Base-by-base conservation (phyloP, 768 basidiomycete species). In the Sporobolomyces pararoseus region DNA sequence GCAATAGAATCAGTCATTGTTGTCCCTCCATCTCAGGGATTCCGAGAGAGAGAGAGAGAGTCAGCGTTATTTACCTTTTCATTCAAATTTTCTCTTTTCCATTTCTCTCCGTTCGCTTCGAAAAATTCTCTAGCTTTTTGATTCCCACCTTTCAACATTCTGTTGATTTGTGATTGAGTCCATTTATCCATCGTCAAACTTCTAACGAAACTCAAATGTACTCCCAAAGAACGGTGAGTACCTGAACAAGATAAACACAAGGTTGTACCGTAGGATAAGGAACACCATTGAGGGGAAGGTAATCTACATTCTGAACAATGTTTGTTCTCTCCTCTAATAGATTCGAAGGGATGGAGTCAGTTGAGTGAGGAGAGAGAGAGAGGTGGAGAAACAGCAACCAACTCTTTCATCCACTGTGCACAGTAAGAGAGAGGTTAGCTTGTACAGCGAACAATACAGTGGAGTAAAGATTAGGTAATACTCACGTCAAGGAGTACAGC, bases 141-240 rank as follows among this genome's bases (percentile, higher is more conserved):
- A 78, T 97, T 97, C 63, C 95, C 95, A 55, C 95, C 94, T 59
- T 90, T 83, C 88, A 94, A 75, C 92, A 99, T 97, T 72, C 82
- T 80, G 52, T 78, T 76, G 46, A 81, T 68, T 55, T 77, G 76
- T 3, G 51, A 47, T 27, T 63, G 68, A 4, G 73, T 73, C 76
- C 76, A 77, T 64, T 76, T 74, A 76, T 71, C 72, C 66, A 66
- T 63, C 27, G 66, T 64, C 44, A 68, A 32, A 9, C 50, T 65
- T 7, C 72, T 49, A 34, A 74, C 74, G 65, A 74, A 73, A 46
- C 76, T 78, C 78, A 97, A 86, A 80, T 98, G 95, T 21, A 96
- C 93, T 50, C 95, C 95, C 77, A 96, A 91, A 3, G 90, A 88
- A 81, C 90, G 82, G 80, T 94, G 93, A 47, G 91, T 77, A 31